These are phyloP conservation scores for Ganoderma multipileum DNA, from an alignment of 1,284 basidiomycete genomes.

Conservation along the genomic window DNA sequence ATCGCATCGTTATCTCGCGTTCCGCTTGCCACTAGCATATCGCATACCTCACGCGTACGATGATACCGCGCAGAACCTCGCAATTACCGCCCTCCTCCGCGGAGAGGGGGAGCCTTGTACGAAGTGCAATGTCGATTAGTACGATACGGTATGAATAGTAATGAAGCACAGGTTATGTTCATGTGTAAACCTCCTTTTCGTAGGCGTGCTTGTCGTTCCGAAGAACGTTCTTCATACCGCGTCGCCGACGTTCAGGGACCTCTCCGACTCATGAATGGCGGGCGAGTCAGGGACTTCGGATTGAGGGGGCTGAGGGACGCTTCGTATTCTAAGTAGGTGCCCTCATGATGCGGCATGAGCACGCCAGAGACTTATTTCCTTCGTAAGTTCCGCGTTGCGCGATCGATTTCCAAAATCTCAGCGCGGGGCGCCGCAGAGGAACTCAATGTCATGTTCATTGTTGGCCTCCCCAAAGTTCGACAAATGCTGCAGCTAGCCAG, in stretches of 20 bases:
- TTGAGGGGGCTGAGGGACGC: background rate
- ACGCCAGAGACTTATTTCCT: background rate
- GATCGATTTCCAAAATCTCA: background rate
- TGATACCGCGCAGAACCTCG: constrained; percentile 21
- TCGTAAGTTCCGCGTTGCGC: background rate
- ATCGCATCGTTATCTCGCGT: constrained; percentile 16
- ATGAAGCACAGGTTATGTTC: constrained; percentile 3
- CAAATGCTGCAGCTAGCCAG: background rate
- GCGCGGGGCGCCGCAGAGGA: background rate
- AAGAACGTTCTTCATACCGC: background rate
- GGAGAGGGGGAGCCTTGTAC: constrained; percentile 11
- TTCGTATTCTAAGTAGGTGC: background rate
- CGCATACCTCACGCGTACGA: constrained; percentile 21
- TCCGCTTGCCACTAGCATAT: constrained; percentile 6
- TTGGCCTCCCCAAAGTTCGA: background rate
- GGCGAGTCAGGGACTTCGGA: background rate
- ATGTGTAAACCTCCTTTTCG: background rate
- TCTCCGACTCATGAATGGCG: background rate
- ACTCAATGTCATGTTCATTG: too few species aligned
- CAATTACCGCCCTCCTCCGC: constrained; percentile 1
- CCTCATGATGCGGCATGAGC: background rate
- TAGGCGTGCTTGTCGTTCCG: background rate
- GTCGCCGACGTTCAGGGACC: background rate
- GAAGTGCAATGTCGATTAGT: constrained; percentile 16
- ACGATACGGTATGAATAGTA: constrained; percentile 24